A percentile compares a stretch with the other conserved stretches of the same genome.
phyloP scores from a whole-genome alignment of 2,329 filamentous ascomycete species.

The Penicillium sp. region DNA sequence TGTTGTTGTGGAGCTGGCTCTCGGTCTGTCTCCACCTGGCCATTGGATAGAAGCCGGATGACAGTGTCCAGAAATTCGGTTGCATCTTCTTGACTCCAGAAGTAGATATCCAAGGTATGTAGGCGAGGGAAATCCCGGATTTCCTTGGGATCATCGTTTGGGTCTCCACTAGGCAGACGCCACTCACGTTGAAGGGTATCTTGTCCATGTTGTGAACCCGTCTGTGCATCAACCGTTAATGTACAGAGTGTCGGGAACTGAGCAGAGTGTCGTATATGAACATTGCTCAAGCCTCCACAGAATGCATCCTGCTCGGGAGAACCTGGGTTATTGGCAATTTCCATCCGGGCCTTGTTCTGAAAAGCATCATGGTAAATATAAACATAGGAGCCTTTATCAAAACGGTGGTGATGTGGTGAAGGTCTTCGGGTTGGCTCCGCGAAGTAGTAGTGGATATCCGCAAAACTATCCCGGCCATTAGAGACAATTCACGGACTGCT shows the following conservation, averaged over 20 bases:
- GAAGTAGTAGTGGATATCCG: conserved; percentile 64
- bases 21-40: conserved; percentile 52
- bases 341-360: conserved; percentile 54
- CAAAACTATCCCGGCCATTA: conserved; percentile 48
- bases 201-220: conserved; percentile 25
- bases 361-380: conserved; percentile 61
- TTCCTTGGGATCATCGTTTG: conserved; percentile 52
- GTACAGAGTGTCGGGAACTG: conserved; percentile 61
- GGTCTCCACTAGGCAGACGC: conserved; percentile 55
- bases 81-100: conserved; percentile 61
- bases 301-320: conserved; percentile 64
- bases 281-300: conserved; percentile 53
- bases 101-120: conserved; percentile 62
- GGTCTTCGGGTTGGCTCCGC: conserved; percentile 54
- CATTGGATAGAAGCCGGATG: conserved; percentile 33
- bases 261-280: conserved; percentile 55
- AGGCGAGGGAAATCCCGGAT: conserved; percentile 52
- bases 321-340: conserved; percentile 63
- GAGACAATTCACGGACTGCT: conserved; percentile 1
- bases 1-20: conserved; percentile 36
- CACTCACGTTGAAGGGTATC: conserved; percentile 48
- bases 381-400: conserved; percentile 63
- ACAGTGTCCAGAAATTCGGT: conserved; percentile 51
- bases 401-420: conserved; percentile 53
- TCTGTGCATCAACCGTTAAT: conserved; percentile 50